A percentile compares a stretch with the other conserved stretches of the same genome.
phyloP scores from a whole-genome alignment of 352 stramenopile genomes.

The Phytopythium kandeliae region DNA sequence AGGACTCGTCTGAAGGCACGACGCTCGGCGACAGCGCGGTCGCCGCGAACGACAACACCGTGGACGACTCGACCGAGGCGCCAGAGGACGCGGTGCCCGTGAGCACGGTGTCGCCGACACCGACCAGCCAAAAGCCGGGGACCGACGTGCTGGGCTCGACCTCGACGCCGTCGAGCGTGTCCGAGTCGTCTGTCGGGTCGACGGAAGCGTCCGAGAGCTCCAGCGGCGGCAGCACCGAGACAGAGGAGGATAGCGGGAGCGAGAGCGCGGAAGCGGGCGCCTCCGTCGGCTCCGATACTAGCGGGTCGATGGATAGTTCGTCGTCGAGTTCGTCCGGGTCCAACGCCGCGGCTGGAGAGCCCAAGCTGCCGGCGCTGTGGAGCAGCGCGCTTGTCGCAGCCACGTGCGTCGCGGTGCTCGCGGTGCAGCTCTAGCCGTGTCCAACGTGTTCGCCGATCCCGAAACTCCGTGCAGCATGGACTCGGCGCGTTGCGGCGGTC shows the following conservation, averaged over 20 bases:
- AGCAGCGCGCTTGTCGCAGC: constrained; percentile 3
- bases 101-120: background rate
- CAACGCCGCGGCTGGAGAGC: background rate
- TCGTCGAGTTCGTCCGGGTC: background rate
- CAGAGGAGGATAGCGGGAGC: background rate
- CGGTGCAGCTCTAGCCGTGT: background rate
- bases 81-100: background rate
- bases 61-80: constrained; percentile 13
- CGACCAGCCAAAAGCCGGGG: background rate
- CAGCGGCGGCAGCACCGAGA: background rate
- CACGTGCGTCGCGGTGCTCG: background rate
- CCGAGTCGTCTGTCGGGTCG: background rate
- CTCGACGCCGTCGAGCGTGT: background rate
- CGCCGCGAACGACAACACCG: constrained; percentile 21
- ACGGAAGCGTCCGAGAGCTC: background rate
- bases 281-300: background rate
- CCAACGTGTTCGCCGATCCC: background rate
- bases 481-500: too few relatives aligned
- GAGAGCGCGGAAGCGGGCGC: background rate
- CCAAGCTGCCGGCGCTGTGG: background rate
- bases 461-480: constrained; percentile 1
- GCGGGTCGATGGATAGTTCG: background rate
- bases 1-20: constrained; percentile 13
- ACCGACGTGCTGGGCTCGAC: background rate
- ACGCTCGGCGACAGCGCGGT: constrained; percentile 30